These are phyloP conservation scores for Chlorokybus atmophyticus DNA, from an alignment of 139 green algal species.

Conservation along the genomic window DNA sequence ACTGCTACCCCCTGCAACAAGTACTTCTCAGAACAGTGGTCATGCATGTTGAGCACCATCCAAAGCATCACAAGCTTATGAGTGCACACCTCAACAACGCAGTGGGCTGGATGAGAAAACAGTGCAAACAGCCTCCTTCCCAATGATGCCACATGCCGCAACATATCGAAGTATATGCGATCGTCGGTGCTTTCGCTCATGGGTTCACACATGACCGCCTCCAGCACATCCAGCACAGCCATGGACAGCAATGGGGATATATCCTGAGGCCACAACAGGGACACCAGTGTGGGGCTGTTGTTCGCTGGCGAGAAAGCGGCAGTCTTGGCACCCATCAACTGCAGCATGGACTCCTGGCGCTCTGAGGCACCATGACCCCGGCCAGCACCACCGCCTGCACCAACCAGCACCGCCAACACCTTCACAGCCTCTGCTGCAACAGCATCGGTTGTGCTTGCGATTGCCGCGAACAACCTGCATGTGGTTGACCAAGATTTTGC, in stretches of 20 bases:
- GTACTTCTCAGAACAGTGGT: too few relatives aligned
- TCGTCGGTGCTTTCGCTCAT: slow-evolving; percentile 20
- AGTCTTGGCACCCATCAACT: background rate
- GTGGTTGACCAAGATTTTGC: too few relatives aligned
- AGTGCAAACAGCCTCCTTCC: slow-evolving; percentile 17
- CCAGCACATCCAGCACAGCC: slow-evolving; percentile 19
- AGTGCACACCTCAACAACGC: slow-evolving; percentile 11
- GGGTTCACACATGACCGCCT: slow-evolving; percentile 20
- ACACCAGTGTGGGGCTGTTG: slow-evolving; percentile 5
- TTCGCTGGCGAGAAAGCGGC: background rate
- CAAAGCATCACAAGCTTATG: too few relatives aligned
- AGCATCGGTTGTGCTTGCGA: slow-evolving; percentile 11
- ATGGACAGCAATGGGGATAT: slow-evolving; percentile 22
- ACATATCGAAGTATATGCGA: slow-evolving; percentile 12
- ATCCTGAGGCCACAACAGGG: slow-evolving; percentile 3
- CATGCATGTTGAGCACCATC: too few relatives aligned
- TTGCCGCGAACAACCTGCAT: slow-evolving; percentile 7
- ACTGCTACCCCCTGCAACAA: slow-evolving; percentile 16
- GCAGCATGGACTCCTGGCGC: too few relatives aligned
- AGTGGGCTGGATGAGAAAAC: slow-evolving; percentile 18
- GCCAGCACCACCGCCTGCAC: background rate
- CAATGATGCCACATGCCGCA: slow-evolving; percentile 18
- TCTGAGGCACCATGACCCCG: too few relatives aligned
- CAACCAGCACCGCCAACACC: slow-evolving; percentile 9
- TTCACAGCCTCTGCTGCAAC: slow-evolving; percentile 15